Base-by-base conservation (phyloP, 23 red algal species). In the Agarophyton chilense region DNA sequence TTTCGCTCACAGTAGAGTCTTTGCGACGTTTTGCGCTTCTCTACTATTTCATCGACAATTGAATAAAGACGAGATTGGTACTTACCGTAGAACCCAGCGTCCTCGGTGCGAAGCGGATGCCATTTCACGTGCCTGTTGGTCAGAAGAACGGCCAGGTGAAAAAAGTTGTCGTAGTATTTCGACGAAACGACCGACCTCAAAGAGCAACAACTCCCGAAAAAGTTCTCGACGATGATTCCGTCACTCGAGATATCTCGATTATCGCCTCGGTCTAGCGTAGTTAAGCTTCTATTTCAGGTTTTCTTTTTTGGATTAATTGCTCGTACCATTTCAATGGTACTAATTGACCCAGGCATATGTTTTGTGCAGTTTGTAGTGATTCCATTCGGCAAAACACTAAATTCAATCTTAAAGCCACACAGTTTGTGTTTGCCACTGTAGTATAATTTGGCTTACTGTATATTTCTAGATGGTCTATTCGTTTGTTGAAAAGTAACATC, bases 401-500 rank as follows among this genome's bases (percentile, higher is more conserved):
- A 36, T 29, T 84, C 61, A 3, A 46, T 45, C 39, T 84, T 84
- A 63, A 64, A 84, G 7, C 80, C 60, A 17, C 70, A 84, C 10
- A 84, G 10, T 33, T 84, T 84, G 80, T 84, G 80, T 17, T 84
- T 84, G 28, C 60, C 60, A 34, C 61, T 84, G 3, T 32, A 84
- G 25, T 84, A 45, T 22, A 65, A 2, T 40, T 84, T 84, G n/a
- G 11, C 80, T 35, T 84, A 57, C 40, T 84, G 39, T 8, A 68
- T 34, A 68, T 53, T 84, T 46, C 53, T 39, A 29, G 36, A 25
- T 10, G 80, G 80, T 0, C 80, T 17, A 52, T 47, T 68, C 8
- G 36, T 13, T 8, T 65, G 80, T 24, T 84, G 80, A 46, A 84
- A 84, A 44, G 33, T 64, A 32, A 71, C 80, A 53, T 84, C 80